These are phyloP conservation scores for Geosmithia morbida DNA, from an alignment of 2,329 filamentous ascomycete species.

Conservation along the genomic window DNA sequence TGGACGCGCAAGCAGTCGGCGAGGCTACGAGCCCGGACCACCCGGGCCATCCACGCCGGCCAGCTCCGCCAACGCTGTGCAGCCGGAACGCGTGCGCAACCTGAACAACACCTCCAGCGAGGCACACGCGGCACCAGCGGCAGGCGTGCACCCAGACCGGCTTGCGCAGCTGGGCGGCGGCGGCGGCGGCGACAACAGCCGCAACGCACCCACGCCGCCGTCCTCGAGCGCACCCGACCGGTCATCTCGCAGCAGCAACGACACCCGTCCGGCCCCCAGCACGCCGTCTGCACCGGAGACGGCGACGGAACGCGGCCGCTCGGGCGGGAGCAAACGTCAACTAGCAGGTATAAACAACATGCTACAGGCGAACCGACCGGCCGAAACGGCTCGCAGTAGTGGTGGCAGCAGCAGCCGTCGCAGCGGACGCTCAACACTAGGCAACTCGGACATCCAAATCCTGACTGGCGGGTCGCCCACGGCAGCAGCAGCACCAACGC, in stretches of 20 bases:
- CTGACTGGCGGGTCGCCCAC: conserved; percentile 37
- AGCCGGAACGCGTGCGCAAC: conserved; percentile 27
- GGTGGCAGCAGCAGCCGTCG: conserved; percentile 11
- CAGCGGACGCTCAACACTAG: conserved; percentile 21
- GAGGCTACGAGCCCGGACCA: conserved; percentile 19
- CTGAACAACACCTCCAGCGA: conserved; percentile 9
- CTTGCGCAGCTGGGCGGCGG: conserved; percentile 27
- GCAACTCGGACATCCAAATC: conserved; percentile 40
- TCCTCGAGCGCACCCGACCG: not conserved
- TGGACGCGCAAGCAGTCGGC: conserved; percentile 8
- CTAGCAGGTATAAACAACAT: conserved; percentile 45
- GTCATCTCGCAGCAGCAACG: not conserved
- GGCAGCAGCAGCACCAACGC: conserved; percentile 9
- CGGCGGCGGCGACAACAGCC: conserved; percentile 10
- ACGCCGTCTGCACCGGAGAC: not conserved
- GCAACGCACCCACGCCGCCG: not conserved
- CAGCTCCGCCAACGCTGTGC: conserved; percentile 11
- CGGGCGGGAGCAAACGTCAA: conserved; percentile 32
- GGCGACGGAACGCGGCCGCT: conserved; percentile 17
- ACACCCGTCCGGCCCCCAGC: not conserved
- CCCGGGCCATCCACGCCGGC: conserved; percentile 12
- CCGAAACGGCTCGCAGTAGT: conserved; percentile 15
- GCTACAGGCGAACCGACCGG: conserved; percentile 28
- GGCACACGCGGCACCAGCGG: conserved; percentile 1
- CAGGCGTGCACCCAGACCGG: conserved; percentile 34